Base-by-base conservation (phyloP, 495 filamentous ascomycete species). In the Hypoxylon rickii region DNA sequence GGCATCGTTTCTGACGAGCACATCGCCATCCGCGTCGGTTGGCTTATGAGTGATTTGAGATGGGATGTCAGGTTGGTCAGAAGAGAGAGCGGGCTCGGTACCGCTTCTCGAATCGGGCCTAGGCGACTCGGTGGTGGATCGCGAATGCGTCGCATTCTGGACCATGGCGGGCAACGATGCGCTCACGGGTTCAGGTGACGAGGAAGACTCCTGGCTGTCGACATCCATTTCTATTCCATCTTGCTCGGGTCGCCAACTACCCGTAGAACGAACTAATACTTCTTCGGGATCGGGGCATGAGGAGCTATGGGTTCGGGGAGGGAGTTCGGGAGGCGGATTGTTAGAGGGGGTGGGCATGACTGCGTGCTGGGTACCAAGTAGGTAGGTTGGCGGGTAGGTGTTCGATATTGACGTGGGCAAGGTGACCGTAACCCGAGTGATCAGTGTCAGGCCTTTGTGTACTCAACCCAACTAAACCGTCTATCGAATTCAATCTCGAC, bases 281-380 rank as follows among this genome's bases (percentile, higher is more conserved):
- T 66, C 67, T 31, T 78, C 75, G 40, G 72, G 73, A n/a, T 78
- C 75, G 43, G 75, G 75, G 58, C 76, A 79, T 67, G 64, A 73
- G 36, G 73, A 76, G 45, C 69, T 64, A 43, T 69, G 70, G 11
- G 66, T 62, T 48, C 67, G 58, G 24, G 69, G 70, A 47, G 75
- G 70, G 38, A 73, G 70, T 10, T 67, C 64, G 18, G 72, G 68
- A 29, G 70, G 68, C 21, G 71, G 67, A 43, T 72, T 71, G 53
- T 67, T 75, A 7, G 78, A 79, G 13, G 79, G 77, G 31, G 77
- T 80, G 58, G 80, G 80, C 80, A 83, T 83, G 55, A 29, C 31
- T 74, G 44, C 38, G 11, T 26, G 12, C n/a, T n/a, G n/a, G 32
- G 32, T n/a, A 13, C 32, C n/a, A 13, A 3, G n/a, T 34, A 13